Percentiles rank a stretch among this genome's conserved stretches.
Conservation (phyloP, 176 grass and related monocot genomes). For the Secale cereale region DNA sequence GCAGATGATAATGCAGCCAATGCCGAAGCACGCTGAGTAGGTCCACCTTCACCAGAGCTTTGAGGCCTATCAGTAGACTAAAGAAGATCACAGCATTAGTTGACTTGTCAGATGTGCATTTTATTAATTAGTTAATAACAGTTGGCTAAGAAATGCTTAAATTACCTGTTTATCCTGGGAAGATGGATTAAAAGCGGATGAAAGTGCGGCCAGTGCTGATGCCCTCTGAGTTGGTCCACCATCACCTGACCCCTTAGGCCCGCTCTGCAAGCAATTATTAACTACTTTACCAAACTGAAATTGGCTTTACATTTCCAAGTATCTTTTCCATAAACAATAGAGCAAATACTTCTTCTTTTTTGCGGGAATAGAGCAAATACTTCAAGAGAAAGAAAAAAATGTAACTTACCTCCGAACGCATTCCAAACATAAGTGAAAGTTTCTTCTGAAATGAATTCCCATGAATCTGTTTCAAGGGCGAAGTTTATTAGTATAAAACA, state of each 20-base stretch:
- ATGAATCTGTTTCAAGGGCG: conserved; percentile 62
- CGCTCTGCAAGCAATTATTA: conserved; percentile 32
- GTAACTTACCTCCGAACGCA: conserved; percentile 57
- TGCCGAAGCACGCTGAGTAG: conserved; percentile 82
- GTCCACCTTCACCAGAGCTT: conserved; percentile 56
- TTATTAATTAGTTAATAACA: neutral
- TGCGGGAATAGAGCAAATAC: neutral
- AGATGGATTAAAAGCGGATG: conserved; percentile 80
- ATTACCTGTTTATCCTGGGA: conserved; percentile 53
- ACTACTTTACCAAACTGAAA: neutral
- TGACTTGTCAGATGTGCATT: conserved; percentile 12
- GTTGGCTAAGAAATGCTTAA: neutral
- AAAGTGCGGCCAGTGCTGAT: conserved; percentile 87
- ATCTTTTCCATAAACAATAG: neutral
- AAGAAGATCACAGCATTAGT: neutral
- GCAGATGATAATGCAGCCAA: conserved; percentile 76
- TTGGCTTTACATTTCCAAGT: neutral
- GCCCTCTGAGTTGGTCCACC: conserved; percentile 92
- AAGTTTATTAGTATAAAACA: conserved; percentile 16
- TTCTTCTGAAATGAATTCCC: conserved; percentile 97
- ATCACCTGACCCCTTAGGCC: conserved; percentile 56
- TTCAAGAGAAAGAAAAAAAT: conserved; percentile 2
- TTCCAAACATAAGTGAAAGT: conserved; percentile 73
- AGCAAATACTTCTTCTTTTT: neutral
- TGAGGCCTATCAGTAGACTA: conserved; percentile 44